Evolutionary conservation across 2,329 filamentous ascomycete genomes (phyloP).

Genomic region (Nannizziopsis barbatae): DNA sequence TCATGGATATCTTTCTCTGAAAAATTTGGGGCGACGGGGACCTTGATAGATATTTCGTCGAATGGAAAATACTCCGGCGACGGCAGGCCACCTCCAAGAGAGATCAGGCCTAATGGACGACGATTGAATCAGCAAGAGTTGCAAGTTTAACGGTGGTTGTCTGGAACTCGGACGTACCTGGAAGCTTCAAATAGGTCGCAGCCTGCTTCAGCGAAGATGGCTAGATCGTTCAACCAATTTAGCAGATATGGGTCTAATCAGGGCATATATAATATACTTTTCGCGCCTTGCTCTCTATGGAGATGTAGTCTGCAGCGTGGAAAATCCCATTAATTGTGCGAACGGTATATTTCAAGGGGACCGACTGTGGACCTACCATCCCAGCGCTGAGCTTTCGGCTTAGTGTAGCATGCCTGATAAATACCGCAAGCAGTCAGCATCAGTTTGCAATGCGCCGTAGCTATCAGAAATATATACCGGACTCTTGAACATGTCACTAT

Average conservation of each 20-base stretch:
- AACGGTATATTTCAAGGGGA: neutral
- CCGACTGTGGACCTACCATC: conserved; percentile 49
- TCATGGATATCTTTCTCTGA: conserved; percentile 55
- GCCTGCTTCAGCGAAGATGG: conserved; percentile 72
- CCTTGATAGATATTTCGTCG: conserved; percentile 61
- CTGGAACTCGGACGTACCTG: conserved; percentile 36
- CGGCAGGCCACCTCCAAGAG: conserved; percentile 82
- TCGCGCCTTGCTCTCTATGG: conserved; percentile 47
- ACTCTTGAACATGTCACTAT: conserved; percentile 75
- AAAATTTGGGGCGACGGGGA: conserved; percentile 59
- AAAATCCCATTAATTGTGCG: neutral
- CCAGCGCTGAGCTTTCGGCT: conserved; percentile 71
- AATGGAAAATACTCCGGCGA: conserved; percentile 90
- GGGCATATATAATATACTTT: conserved; percentile 21
- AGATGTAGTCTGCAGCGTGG: conserved; percentile 43
- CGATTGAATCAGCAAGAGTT: conserved; percentile 6
- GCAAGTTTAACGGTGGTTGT: neutral
- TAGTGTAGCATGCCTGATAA: conserved; percentile 38
- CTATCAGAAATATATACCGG: conserved; percentile 35
- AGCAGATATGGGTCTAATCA: neutral
- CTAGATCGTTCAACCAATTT: conserved; percentile 23
- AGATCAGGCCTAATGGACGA: conserved; percentile 55
- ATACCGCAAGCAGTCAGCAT: neutral
- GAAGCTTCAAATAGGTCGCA: conserved; percentile 64
- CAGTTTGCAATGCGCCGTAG: too few relatives aligned